Evolutionary conservation across 192 early-diverging fungal genomes (phyloP).

Genomic region (Rhizophlyctis rosea): DNA sequence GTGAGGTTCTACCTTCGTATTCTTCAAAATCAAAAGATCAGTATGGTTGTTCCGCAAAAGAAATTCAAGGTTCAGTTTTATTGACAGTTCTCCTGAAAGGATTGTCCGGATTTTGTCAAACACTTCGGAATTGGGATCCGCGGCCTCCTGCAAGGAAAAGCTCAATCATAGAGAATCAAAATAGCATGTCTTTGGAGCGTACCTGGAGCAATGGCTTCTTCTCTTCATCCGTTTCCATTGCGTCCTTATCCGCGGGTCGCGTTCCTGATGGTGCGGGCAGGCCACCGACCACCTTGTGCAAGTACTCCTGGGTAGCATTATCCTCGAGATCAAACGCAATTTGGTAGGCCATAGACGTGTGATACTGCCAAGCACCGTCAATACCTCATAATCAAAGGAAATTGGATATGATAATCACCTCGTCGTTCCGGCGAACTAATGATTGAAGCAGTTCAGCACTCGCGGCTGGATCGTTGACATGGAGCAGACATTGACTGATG

Average conservation of each 20-base stretch:
- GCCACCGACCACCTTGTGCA: constrained; percentile 68
- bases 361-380: constrained; percentile 23
- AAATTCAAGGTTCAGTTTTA: constrained; percentile 92
- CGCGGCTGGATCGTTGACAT: constrained; percentile 75
- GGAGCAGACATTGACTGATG: constrained; percentile 86
- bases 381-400: constrained; percentile 4
- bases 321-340: constrained; percentile 97
- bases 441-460: constrained; percentile 73
- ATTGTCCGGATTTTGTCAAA: constrained; percentile 71
- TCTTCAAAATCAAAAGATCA: constrained; percentile 93
- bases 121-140: constrained; percentile 20
- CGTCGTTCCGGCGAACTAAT: constrained; percentile 58
- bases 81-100: constrained; percentile 85
- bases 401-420: constrained; percentile 34
- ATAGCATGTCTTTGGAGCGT: background rate
- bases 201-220: constrained; percentile 25
- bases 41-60: constrained; percentile 94
- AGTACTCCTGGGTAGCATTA: constrained; percentile 95
- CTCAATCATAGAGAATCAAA: background rate
- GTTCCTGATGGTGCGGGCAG: constrained; percentile 38
- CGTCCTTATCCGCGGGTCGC: constrained; percentile 29
- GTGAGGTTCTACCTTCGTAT: constrained; percentile 59
- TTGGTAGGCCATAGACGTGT: constrained; percentile 87
- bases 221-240: constrained; percentile 55
- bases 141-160: constrained; percentile 4